A percentile compares a stretch with the other conserved stretches of the same genome.
Conservation (phyloP, 495 filamentous ascomycete genomes). For the Hypoxylon intermedium region DNA sequence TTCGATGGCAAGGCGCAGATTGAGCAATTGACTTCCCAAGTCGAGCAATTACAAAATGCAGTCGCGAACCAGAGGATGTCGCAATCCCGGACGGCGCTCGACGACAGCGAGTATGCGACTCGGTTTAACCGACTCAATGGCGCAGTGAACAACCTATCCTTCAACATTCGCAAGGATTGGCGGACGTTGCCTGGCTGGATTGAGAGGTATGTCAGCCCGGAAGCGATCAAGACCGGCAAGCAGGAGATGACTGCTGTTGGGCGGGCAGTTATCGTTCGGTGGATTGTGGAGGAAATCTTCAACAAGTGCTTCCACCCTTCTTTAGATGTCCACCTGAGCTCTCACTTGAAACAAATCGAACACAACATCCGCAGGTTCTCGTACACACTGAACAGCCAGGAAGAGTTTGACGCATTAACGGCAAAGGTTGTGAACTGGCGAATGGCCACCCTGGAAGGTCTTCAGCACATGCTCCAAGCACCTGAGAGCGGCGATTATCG, state of each 20-base stretch:
- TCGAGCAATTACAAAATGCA: slow-evolving; percentile 94
- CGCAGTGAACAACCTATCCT: slow-evolving; percentile 91
- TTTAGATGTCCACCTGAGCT: slow-evolving; percentile 75
- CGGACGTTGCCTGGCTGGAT: slow-evolving; percentile 80
- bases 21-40: slow-evolving; percentile 83
- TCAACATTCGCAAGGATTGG: slow-evolving; percentile 95
- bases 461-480: slow-evolving; percentile 72
- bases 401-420: slow-evolving; percentile 88
- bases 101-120: slow-evolving; percentile 92
- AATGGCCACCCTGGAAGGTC: slow-evolving; percentile 90
- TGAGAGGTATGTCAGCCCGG: slow-evolving; percentile 75
- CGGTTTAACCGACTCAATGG: slow-evolving; percentile 93
- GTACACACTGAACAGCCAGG: slow-evolving; percentile 72
- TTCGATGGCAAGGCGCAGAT: slow-evolving; percentile 94
- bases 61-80: slow-evolving; percentile 94
- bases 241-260: slow-evolving; percentile 98
- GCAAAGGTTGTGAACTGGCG: slow-evolving; percentile 93
- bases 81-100: slow-evolving; percentile 90
- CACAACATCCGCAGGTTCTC: slow-evolving; percentile 81
- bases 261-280: slow-evolving; percentile 85
- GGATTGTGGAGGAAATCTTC: slow-evolving; percentile 91
- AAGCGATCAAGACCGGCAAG: slow-evolving; percentile 79
- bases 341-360: slow-evolving; percentile 84
- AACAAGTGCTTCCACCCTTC: slow-evolving; percentile 90
- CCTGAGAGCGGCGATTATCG: slow-evolving; percentile 69